Evolutionary conservation across 768 basidiomycete genomes (phyloP).

Genomic region (Leucosporidium yakuticum): DNA sequence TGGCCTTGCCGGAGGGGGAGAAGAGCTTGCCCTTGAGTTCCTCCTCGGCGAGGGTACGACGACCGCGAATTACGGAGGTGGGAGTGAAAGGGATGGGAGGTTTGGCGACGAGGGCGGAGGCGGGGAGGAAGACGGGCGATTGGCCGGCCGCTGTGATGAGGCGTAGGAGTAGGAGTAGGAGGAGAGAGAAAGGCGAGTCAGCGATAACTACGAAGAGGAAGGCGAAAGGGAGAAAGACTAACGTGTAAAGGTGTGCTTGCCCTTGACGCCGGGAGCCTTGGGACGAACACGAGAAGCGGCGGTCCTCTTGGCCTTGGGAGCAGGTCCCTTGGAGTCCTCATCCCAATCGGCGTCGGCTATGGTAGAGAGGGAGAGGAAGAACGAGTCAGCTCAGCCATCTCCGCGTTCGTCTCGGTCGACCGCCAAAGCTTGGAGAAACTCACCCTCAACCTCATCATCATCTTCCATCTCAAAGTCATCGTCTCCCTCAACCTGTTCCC

Average conservation of each 20-base stretch:
- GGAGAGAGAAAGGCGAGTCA: background rate
- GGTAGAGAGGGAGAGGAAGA: background rate
- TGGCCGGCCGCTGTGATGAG: background rate
- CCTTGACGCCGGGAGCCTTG: conserved; percentile 1
- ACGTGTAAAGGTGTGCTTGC: background rate
- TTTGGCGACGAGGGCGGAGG: conserved; percentile 10
- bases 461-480: background rate
- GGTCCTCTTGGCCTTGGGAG: background rate
- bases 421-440: background rate
- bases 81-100: conserved; percentile 19
- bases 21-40: background rate
- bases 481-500: background rate
- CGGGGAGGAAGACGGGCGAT: conserved; percentile 11
- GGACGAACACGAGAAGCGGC: background rate
- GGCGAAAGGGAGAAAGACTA: background rate
- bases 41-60: background rate
- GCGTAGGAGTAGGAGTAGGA: background rate
- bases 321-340: background rate
- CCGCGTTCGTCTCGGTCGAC: background rate
- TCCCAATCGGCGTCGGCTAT: background rate
- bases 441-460: background rate
- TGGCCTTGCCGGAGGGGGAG: conserved; percentile 8
- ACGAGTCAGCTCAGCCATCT: background rate
- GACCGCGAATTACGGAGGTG: conserved; percentile 29
- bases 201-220: background rate